These are phyloP conservation scores for Setaria italica DNA, from an alignment of 202 grass and related monocot genomes.

Conservation along the genomic window DNA sequence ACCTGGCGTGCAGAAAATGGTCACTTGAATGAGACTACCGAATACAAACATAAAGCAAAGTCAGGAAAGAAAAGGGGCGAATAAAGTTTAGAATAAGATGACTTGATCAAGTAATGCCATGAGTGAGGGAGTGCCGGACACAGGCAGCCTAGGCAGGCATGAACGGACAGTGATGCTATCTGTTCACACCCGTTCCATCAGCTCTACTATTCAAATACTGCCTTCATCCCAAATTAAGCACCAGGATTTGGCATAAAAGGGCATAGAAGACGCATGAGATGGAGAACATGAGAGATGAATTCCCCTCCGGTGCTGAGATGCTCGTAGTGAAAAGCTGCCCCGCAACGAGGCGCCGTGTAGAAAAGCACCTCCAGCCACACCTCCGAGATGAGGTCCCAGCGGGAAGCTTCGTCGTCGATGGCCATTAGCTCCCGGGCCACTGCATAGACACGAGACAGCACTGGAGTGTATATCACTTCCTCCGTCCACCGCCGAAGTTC, in stretches of 20 bases:
- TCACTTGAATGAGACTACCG: too few species aligned
- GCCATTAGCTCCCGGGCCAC: not conserved
- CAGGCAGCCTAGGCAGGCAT: too few species aligned
- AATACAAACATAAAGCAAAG: too few species aligned
- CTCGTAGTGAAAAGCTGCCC: not conserved
- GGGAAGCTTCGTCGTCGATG: accelerated
- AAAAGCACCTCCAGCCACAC: slow-evolving; percentile 5
- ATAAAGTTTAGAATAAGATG: too few species aligned
- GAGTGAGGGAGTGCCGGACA: too few species aligned
- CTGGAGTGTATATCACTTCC: not conserved
- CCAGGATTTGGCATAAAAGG: not conserved
- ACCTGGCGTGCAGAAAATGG: too few species aligned
- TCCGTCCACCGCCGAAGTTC: not conserved
- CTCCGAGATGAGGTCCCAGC: not conserved
- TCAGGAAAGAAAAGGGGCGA: too few species aligned
- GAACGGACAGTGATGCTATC: too few species aligned
- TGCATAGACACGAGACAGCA: not conserved
- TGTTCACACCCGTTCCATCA: too few species aligned
- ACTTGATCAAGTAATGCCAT: too few species aligned
- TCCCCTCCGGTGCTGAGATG: slow-evolving; percentile 9
- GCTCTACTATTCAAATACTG: too few species aligned
- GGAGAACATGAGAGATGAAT: not conserved
- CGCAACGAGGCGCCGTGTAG: not conserved
- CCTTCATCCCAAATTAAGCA: not conserved
- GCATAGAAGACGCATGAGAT: not conserved